Evolutionary conservation across 768 basidiomycete species (phyloP).

Genomic region (Paxillus involutus): DNA sequence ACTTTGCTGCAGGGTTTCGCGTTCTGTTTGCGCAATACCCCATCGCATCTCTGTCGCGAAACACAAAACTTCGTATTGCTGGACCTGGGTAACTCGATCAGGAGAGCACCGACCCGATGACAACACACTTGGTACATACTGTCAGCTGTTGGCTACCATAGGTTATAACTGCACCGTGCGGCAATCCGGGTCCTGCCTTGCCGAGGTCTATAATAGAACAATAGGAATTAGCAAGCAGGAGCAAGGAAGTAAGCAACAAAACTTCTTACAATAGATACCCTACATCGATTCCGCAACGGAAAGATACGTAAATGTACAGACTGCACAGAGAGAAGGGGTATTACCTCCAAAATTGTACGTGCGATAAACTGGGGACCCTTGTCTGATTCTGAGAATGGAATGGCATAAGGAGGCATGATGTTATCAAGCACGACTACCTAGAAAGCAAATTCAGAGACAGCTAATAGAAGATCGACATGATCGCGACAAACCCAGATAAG

Average conservation of each 20-base stretch:
- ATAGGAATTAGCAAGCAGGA: neutral
- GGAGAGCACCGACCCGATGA: neutral
- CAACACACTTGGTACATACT: constrained; percentile 5
- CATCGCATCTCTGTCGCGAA: constrained; percentile 28
- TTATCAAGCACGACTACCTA: constrained; percentile 29
- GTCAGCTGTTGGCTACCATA: constrained; percentile 22
- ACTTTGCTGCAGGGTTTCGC: constrained; percentile 14
- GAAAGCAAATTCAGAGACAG: neutral
- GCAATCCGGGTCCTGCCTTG: constrained; percentile 25
- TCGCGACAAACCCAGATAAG: constrained; percentile 23
- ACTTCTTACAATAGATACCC: constrained; percentile 26
- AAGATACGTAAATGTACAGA: neutral
- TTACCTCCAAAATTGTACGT: constrained; percentile 25
- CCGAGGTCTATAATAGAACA: constrained; percentile 18
- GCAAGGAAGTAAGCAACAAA: neutral
- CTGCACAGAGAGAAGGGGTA: neutral
- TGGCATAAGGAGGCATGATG: constrained; percentile 27
- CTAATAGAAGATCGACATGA: no score
- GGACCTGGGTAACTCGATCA: constrained; percentile 14
- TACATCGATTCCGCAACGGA: constrained; percentile 3
- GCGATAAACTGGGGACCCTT: constrained; percentile 28
- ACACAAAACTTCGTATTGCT: constrained; percentile 29
- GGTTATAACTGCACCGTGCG: constrained; percentile 24
- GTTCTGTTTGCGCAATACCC: constrained; percentile 9
- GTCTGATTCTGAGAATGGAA: constrained; percentile 25